Conservation (phyloP, 805 yeast species). For the Starmerella stellata region DNA sequence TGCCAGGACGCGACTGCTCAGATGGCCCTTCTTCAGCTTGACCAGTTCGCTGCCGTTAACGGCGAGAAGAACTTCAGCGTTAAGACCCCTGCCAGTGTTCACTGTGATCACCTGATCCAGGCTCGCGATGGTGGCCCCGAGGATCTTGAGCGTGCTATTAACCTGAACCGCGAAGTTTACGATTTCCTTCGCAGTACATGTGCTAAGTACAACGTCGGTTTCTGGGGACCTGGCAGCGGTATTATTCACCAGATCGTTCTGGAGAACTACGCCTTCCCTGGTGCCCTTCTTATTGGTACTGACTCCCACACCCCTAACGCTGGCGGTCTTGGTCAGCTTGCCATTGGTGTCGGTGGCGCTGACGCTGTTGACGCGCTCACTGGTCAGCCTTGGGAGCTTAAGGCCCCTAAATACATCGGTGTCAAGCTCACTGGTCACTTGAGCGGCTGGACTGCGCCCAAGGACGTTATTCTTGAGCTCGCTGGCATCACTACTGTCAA, state of each 20-base stretch:
- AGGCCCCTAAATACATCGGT: constrained; percentile 92
- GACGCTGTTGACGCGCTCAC: constrained; percentile 97
- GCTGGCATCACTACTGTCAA: constrained; percentile 91
- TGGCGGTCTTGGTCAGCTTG: constrained; percentile 94
- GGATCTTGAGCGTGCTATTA: constrained; percentile 74
- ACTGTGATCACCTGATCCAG: constrained; percentile 94
- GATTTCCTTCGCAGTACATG: constrained; percentile 81
- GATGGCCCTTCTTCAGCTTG: constrained; percentile 76
- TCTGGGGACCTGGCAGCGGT: constrained; percentile 99
- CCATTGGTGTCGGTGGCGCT: constrained; percentile 99
- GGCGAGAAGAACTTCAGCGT: constrained; percentile 38
- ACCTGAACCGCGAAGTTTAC: constrained; percentile 81
- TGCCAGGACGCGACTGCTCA: constrained; percentile 99
- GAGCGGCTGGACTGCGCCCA: constrained; percentile 94
- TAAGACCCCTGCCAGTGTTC: constrained; percentile 89
- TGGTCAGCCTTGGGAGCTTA: constrained; percentile 88
- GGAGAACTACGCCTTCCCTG: constrained; percentile 95
- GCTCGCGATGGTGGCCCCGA: constrained; percentile 80
- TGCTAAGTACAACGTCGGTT: constrained; percentile 89
- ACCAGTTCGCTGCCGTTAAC: constrained; percentile 17
- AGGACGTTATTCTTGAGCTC: constrained; percentile 80
- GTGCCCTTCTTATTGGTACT: constrained; percentile 89
- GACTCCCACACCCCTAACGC: constrained; percentile 97
- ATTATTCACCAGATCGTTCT: constrained; percentile 91
- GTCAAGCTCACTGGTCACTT: constrained; percentile 82